Evolutionary conservation across 2,329 filamentous ascomycete species (phyloP).

Genomic region (Penicillium sp.): DNA sequence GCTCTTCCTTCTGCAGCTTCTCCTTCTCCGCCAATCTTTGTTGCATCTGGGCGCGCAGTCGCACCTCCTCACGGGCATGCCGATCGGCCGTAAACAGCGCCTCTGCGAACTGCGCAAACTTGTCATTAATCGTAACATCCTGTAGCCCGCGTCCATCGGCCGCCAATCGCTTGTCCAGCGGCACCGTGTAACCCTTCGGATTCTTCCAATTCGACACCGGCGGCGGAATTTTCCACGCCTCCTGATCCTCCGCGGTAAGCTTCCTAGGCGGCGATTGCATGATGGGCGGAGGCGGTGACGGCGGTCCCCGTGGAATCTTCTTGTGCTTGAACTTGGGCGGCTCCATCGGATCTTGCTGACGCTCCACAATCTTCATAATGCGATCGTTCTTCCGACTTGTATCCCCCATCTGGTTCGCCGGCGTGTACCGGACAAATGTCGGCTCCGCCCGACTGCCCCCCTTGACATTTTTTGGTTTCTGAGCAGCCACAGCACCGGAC

Average conservation of each 20-base stretch:
- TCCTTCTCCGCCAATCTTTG: constrained; percentile 96
- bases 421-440: constrained; percentile 94
- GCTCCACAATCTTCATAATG: constrained; percentile 97
- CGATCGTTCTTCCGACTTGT: constrained; percentile 84
- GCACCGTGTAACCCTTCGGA: constrained; percentile 95
- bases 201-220: constrained; percentile 99
- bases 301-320: constrained; percentile 92
- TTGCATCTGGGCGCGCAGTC: constrained; percentile 91
- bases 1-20: constrained; percentile 91
- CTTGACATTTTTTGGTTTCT: constrained; percentile 95
- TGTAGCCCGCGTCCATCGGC: constrained; percentile 91
- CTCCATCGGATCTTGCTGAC: constrained; percentile 93
- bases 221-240: constrained; percentile 90
- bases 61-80: constrained; percentile 93
- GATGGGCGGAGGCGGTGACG: constrained; percentile 88
- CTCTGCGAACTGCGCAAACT: constrained; percentile 95
- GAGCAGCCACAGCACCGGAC: constrained; percentile 82
- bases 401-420: constrained; percentile 95
- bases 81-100: constrained; percentile 92
- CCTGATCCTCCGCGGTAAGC: constrained; percentile 94
- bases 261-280: constrained; percentile 96
- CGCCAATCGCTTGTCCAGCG: constrained; percentile 91
- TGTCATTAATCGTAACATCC: constrained; percentile 96
- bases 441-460: constrained; percentile 79
- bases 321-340: constrained; percentile 99